phyloP scores from a whole-genome alignment of 225 moss, liverwort and hornwort genomes.

The Rhytidiadelphus loreus region DNA sequence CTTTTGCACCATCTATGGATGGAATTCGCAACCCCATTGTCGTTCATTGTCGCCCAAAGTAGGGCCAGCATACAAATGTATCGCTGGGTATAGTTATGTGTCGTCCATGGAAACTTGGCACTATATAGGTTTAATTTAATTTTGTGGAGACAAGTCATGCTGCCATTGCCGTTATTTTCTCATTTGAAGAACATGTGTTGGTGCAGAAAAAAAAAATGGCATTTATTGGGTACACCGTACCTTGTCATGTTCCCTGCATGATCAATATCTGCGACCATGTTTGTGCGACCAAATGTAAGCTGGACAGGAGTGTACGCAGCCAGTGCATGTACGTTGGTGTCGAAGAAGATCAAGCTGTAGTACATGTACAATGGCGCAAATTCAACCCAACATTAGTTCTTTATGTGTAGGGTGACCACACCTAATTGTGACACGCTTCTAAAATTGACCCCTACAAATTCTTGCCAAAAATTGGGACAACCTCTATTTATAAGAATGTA shows the following conservation, averaged over 20 bases:
- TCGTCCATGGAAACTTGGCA: background rate
- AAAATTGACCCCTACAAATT: background rate
- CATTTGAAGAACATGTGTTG: background rate
- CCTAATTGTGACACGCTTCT: background rate
- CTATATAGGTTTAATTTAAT: background rate
- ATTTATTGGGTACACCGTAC: background rate
- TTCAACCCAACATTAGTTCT: background rate
- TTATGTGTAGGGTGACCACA: accelerated
- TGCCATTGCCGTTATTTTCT: background rate
- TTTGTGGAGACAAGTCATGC: background rate
- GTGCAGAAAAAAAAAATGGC: background rate
- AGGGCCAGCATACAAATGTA: background rate
- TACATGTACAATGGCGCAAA: background rate
- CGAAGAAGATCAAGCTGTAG: background rate
- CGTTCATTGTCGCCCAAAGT: background rate
- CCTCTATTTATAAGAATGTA: background rate
- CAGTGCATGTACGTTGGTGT: background rate
- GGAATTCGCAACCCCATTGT: background rate
- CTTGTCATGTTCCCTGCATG: background rate
- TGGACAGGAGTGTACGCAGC: background rate
- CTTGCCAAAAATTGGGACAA: background rate
- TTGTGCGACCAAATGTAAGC: background rate
- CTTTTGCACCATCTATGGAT: background rate
- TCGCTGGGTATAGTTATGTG: background rate
- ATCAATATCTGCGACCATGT: background rate